Conservation (phyloP, 768 basidiomycete genomes). For the Lentinula aciculospora region DNA sequence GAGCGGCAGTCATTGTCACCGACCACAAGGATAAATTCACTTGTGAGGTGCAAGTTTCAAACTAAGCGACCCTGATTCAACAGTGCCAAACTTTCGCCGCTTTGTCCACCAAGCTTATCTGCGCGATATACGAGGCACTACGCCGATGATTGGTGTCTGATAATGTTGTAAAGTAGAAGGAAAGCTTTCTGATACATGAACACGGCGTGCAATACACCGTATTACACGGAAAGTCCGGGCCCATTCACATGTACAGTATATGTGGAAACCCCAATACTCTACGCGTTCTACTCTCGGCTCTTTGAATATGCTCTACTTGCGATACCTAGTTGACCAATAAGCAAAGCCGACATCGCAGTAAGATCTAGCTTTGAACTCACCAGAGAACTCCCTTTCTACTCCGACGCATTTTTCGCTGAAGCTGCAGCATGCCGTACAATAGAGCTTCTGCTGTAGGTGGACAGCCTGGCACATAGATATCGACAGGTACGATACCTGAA, state of each 20-base stretch:
- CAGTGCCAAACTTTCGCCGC: neutral
- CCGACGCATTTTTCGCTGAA: conserved; percentile 93
- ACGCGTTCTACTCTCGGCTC: neutral
- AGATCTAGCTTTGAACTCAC: conserved; percentile 34
- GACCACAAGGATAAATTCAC: neutral
- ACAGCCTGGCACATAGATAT: conserved; percentile 97
- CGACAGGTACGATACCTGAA: conserved; percentile 91
- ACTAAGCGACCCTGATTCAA: conserved; percentile 5
- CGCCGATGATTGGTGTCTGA: neutral
- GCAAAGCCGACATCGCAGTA: neutral
- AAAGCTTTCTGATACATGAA: neutral
- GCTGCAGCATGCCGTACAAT: conserved; percentile 92
- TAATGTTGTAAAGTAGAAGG: neutral
- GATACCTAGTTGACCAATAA: conserved; percentile 37
- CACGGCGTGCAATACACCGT: neutral
- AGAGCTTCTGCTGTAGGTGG: conserved; percentile 95
- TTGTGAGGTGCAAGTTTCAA: neutral
- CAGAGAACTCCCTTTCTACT: conserved; percentile 84
- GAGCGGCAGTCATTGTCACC: conserved; percentile 43
- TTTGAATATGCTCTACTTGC: conserved; percentile 32
- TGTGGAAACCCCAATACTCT: neutral
- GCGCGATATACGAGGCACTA: neutral
- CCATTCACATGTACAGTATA: neutral
- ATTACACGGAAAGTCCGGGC: neutral
- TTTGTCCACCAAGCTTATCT: neutral